Evolutionary conservation across 805 yeast genomes (phyloP), one percentile per base, ranked within the genome.

Genomic region (Pichia scutulata): DNA sequence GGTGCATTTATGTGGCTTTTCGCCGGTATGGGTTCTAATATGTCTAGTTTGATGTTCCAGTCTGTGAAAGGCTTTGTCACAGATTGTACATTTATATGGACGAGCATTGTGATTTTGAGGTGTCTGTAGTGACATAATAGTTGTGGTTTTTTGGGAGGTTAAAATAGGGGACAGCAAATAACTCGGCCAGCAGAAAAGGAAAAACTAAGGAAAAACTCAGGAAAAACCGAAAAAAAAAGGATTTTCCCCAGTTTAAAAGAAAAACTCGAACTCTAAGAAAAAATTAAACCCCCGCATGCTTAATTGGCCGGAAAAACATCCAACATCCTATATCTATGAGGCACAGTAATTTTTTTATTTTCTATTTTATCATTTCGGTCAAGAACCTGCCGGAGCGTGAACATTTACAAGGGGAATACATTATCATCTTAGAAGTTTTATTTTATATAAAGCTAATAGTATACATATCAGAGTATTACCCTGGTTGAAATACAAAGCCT

Each of bases 11-110:
- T 84, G 89, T 3, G 92, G 92, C 62, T 82, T 84, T 60, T 85
- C 90, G 24, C 92, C 92, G 0, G 92, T 84, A 60, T 84, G 92
- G 13, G 89, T 84, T 60, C 90, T 70, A 52, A 84, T 82, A 59
- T 84, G 92, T 59, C 92, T 74, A 9, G 89, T 83, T 61, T 83
- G 89, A 65, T 84, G 92, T 60, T 84, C 92, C 41, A 84, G 64
- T 51, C 92, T 71, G 61, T 83, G 88, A 62, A 84, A 84, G 0
- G 87, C 88, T 64, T 84, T 81, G 39, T 78, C 78, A 62, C 92
- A 84, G 61, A 82, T 73, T 4, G 89, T 84, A 61, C 92, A 84
- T 54, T 82, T 80, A 66, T 82, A 84, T 1, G 90, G 90, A 52
- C 82, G 64, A 10, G 65, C 79, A 16, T 55, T 57, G 61, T 24